A percentile compares a stretch with the other conserved stretches of the same genome.
Evolutionary conservation across 176 grass and related monocot species (phyloP).

Genomic region (Eleusine indica): DNA sequence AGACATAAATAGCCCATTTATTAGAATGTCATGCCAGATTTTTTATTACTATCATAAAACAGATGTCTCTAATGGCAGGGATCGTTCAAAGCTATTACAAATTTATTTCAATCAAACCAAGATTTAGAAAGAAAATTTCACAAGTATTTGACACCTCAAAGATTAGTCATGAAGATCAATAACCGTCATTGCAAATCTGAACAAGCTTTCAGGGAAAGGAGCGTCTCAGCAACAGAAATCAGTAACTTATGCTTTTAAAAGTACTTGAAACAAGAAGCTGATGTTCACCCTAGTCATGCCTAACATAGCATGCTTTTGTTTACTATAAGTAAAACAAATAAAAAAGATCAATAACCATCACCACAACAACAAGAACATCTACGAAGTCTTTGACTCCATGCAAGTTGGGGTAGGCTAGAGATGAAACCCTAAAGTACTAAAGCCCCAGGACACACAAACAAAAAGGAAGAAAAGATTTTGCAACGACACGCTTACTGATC

Average conservation of each 20-base stretch:
- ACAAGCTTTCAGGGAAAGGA: background rate
- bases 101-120: background rate
- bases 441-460: no score
- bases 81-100: background rate
- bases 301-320: no score
- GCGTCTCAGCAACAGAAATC: background rate
- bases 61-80: background rate
- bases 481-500: background rate
- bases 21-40: constrained; percentile 7
- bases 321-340: no score
- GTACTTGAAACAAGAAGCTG: background rate
- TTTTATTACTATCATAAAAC: background rate
- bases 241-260: background rate
- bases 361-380: no score
- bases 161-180: constrained; percentile 2
- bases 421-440: no score
- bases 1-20: background rate
- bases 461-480: no score
- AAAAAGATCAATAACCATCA: background rate
- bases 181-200: background rate
- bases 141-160: background rate
- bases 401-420: no score
- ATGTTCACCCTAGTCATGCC: no score
- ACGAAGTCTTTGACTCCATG: no score
- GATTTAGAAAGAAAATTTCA: background rate